Evolutionary conservation across 768 basidiomycete genomes (phyloP).

Genomic region (Botryobasidium botryosum): DNA sequence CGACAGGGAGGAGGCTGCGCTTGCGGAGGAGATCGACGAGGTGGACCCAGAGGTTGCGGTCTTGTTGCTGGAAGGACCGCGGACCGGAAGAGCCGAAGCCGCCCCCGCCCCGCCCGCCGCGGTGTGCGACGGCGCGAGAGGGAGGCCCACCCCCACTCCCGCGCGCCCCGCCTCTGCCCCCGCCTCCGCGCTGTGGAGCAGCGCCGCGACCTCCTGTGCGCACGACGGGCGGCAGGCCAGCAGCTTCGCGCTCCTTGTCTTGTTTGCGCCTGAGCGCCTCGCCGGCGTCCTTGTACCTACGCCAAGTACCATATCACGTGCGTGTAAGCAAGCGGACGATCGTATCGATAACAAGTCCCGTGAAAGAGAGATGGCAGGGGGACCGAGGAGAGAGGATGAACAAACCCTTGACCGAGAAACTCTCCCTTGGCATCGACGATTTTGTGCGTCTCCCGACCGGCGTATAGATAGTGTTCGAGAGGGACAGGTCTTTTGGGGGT

Average conservation of each 20-base stretch:
- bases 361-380: background rate
- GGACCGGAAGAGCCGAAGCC: constrained; percentile 15
- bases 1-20: constrained; percentile 74
- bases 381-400: background rate
- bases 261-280: constrained; percentile 86
- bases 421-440: constrained; percentile 71
- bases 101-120: constrained; percentile 33
- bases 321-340: background rate
- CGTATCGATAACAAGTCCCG: constrained; percentile 3
- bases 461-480: constrained; percentile 90
- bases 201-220: constrained; percentile 67
- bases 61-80: constrained; percentile 45
- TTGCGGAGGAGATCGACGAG: constrained; percentile 76
- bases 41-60: constrained; percentile 90
- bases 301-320: background rate
- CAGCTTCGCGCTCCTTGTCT: constrained; percentile 94
- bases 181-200: constrained; percentile 29
- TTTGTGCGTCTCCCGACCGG: constrained; percentile 83
- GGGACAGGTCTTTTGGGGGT: constrained; percentile 94
- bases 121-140: constrained; percentile 20
- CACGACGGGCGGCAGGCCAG: constrained; percentile 75
- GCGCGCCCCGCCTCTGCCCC: constrained; percentile 27
- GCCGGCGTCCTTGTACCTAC: constrained; percentile 75
- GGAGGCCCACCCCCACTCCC: constrained; percentile 33
- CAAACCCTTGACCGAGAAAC: constrained; percentile 56